A percentile compares a stretch with the other conserved stretches of the same genome.
These are phyloP conservation scores for Salix caprea DNA, from an alignment of 345 rosid species.

Conservation along the genomic window DNA sequence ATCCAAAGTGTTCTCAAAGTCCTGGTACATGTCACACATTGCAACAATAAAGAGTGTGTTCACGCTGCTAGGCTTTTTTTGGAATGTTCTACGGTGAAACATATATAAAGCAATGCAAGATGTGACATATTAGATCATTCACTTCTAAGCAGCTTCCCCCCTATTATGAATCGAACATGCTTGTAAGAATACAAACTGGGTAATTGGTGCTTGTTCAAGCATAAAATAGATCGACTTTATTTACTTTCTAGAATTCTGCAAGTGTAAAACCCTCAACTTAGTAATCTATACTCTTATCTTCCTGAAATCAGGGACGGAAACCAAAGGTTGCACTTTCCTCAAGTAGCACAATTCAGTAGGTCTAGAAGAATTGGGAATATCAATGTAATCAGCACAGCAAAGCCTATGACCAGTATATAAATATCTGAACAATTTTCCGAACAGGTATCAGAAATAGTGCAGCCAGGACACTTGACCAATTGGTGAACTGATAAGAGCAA, in stretches of 20 bases:
- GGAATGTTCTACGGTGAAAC: too few species aligned
- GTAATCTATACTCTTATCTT: neutral
- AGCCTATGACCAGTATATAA: neutral
- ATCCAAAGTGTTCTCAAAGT: slow-evolving; percentile 40
- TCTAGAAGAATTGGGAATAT: neutral
- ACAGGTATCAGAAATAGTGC: neutral
- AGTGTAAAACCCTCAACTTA: neutral
- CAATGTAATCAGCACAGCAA: neutral
- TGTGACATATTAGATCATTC: neutral
- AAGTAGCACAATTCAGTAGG: neutral
- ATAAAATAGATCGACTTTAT: neutral
- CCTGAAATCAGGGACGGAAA: neutral
- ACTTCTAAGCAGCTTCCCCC: neutral
- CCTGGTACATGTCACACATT: slow-evolving; percentile 23
- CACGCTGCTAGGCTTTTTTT: neutral
- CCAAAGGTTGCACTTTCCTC: neutral
- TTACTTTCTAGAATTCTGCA: neutral
- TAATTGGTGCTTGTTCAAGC: neutral
- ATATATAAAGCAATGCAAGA: neutral
- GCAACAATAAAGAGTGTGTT: neutral
- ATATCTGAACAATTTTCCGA: neutral
- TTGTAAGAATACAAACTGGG: neutral
- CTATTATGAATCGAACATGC: neutral
- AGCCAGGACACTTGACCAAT: neutral
- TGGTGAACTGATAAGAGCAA: neutral